A percentile compares a stretch with the other conserved stretches of the same genome.
Conservation (phyloP, 352 stramenopile species). For the Phytophthora tentaculata region DNA sequence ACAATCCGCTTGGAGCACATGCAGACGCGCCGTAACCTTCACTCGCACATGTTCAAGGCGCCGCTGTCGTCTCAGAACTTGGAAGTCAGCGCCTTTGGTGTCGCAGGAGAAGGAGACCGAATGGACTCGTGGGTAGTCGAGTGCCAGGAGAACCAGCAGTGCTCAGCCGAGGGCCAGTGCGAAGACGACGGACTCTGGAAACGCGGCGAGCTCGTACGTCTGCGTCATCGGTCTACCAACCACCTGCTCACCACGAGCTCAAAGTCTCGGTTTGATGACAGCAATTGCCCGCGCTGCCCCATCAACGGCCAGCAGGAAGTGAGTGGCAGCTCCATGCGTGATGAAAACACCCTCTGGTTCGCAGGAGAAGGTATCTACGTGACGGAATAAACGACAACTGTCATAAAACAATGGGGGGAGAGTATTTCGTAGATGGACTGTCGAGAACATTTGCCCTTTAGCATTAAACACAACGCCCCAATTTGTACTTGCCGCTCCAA, state of each 20-base stretch:
- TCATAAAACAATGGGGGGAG: neutral
- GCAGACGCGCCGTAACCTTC: conserved; percentile 76
- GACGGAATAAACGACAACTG: conserved; percentile 40
- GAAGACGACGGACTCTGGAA: conserved; percentile 81
- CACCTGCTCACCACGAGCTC: conserved; percentile 60
- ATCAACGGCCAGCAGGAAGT: conserved; percentile 90
- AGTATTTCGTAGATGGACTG: conserved; percentile 23
- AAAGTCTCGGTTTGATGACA: conserved; percentile 71
- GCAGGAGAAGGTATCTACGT: conserved; percentile 87
- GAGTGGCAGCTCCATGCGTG: conserved; percentile 54
- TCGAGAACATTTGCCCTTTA: conserved; percentile 18
- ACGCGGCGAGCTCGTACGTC: conserved; percentile 69
- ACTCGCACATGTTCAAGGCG: conserved; percentile 76
- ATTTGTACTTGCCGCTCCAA: conserved; percentile 5
- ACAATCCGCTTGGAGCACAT: conserved; percentile 82
- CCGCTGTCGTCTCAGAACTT: conserved; percentile 64
- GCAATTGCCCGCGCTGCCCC: conserved; percentile 80
- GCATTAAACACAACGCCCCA: conserved; percentile 36
- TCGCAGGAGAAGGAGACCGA: conserved; percentile 76
- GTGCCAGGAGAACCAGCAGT: conserved; percentile 77
- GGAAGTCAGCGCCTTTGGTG: conserved; percentile 84
- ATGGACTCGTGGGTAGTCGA: conserved; percentile 81
- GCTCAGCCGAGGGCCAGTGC: conserved; percentile 68
- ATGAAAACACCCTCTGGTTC: conserved; percentile 76
- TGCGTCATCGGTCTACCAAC: conserved; percentile 65